A percentile compares a stretch with the other conserved stretches of the same genome.
These are phyloP conservation scores for Backusella psychrophila DNA, from an alignment of 192 early-diverging fungal species.

Conservation along the genomic window DNA sequence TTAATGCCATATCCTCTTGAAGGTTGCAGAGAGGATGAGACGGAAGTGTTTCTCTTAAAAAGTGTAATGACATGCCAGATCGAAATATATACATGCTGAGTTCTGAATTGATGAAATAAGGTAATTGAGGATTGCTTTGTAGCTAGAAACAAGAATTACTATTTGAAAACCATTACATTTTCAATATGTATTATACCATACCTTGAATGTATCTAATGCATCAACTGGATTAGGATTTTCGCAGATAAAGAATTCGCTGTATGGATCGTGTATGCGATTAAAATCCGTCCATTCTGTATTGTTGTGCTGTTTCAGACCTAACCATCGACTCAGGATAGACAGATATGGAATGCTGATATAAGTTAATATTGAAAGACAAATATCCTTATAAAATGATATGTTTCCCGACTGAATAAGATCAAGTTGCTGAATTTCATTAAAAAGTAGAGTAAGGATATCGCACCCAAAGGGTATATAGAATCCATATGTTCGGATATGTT, in stretches of 20 bases:
- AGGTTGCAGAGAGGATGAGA: conserved; percentile 32
- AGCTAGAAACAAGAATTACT: conserved; percentile 15
- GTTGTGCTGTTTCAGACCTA: conserved; percentile 18
- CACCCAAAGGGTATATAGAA: conserved; percentile 38
- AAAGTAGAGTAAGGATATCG: conserved; percentile 35
- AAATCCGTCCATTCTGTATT: conserved; percentile 8
- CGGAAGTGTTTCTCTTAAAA: conserved; percentile 32
- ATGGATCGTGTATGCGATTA: conserved; percentile 27
- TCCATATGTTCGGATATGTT: background rate
- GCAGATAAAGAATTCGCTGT: conserved; percentile 37
- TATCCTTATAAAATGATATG: conserved; percentile 19
- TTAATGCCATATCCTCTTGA: conserved; percentile 1
- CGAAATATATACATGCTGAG: conserved; percentile 34
- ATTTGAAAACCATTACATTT: background rate
- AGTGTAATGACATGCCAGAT: conserved; percentile 42
- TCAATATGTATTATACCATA: conserved; percentile 9
- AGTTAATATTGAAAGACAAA: conserved; percentile 29
- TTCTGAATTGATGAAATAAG: conserved; percentile 26
- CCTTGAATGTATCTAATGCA: conserved; percentile 24
- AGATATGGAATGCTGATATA: conserved; percentile 39
- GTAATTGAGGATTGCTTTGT: background rate
- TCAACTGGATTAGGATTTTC: conserved; percentile 6
- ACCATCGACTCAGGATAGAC: conserved; percentile 41
- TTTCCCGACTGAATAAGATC: conserved; percentile 21
- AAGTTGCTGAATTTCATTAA: conserved; percentile 20